Base-by-base conservation (phyloP, 2,329 filamentous ascomycete genomes). In the Diaporthe sp. region DNA sequence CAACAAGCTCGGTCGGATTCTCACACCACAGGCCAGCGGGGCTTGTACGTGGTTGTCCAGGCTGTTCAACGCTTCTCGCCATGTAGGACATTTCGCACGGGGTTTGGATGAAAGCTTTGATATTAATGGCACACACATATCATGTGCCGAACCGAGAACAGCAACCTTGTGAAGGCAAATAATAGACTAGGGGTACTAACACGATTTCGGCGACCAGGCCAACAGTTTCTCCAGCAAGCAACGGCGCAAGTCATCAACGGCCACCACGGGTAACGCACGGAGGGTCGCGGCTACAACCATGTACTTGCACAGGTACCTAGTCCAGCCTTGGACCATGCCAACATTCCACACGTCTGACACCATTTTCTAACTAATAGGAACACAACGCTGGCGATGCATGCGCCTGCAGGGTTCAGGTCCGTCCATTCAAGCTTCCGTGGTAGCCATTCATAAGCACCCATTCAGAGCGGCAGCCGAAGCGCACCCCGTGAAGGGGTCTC, bases 131-230 rank as follows among this genome's bases (percentile, higher is more conserved):
- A 30, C 32, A 35, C 59, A 32, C 72, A 70, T 51, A 71, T 44
- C 42, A 73, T 70, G 51, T 59, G 37, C 51, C 37, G 63, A 56
- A 70, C 42, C 53, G 39, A 58, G 63, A 53, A n/a, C 55, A 25
- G 71, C 42, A 50, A 42, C 37, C 71, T 53, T 72, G 70, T 53
- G 25, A 44, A 61, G 55, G 39, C 56, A 30, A 35, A 30, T 25
- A n/a, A 59, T 37, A 63, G 32, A 25, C 35, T 44, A 63, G 70
- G 13, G 44, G 70, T 71, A 53, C 63, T 68, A 68, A 50, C 56
- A 50, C 50, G 44, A 58, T 71, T 68, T 42, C 70, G 56, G 70
- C 56, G 56, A 63, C 39, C 70, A 71, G 47, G 70, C 70, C 70
- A 56, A 71, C 70, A 30, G 7, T 71, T 61, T 53, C 47, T 71